Conservation (phyloP, 2,329 filamentous ascomycete species). For the Onygenales sp. region DNA sequence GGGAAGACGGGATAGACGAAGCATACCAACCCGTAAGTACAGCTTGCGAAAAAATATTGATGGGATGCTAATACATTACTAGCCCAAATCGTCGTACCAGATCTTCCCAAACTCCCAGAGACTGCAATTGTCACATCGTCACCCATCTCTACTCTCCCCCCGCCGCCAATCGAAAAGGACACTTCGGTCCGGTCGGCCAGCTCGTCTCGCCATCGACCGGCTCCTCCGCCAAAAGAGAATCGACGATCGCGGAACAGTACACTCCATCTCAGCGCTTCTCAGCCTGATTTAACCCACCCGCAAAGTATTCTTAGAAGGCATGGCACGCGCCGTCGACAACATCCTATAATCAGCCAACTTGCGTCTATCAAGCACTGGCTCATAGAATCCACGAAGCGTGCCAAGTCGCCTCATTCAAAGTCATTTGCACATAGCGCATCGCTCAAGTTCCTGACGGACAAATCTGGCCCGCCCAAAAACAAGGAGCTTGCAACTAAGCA, state of each 20-base stretch:
- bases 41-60: conserved; percentile 13
- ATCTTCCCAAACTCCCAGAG: conserved; percentile 70
- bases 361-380: conserved; percentile 64
- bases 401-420: conserved; percentile 45
- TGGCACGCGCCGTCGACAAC: conserved; percentile 47
- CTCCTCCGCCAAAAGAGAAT: conserved; percentile 80
- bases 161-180: conserved; percentile 70
- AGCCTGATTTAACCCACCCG: conserved; percentile 51
- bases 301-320: conserved; percentile 48
- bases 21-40: conserved; percentile 40
- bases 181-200: conserved; percentile 60
- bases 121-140: conserved; percentile 33
- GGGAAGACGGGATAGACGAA: conserved; percentile 69
- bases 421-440: conserved; percentile 19
- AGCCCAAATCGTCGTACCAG: conserved; percentile 55
- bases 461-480: conserved; percentile 29
- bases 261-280: conserved; percentile 69
- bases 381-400: conserved; percentile 56
- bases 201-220: conserved; percentile 66
- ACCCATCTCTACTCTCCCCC: conserved; percentile 29
- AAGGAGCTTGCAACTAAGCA: conserved; percentile 25
- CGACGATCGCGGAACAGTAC: conserved; percentile 73
- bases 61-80: neutral
- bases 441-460: conserved; percentile 30
- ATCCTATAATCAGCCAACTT: conserved; percentile 57